Evolutionary conservation across 2,329 filamentous ascomycete species (phyloP), one percentile per base, ranked within the genome.

Genomic region (Chrysoporthe austroafricana): DNA sequence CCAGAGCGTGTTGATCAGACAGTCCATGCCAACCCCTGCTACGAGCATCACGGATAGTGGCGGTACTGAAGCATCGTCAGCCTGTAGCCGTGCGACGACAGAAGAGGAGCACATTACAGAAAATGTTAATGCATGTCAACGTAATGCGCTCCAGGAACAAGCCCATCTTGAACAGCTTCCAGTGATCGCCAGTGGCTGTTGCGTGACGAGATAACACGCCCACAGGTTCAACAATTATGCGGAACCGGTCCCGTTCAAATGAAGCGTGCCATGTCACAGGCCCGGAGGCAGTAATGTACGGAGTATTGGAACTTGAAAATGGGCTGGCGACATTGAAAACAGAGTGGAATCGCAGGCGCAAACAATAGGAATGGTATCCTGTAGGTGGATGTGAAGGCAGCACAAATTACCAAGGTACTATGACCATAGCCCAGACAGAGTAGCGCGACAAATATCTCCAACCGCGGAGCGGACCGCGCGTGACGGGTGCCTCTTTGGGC

Each of bases 1-100:
- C 50, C 59, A 78, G 50, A 77, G 71, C 71, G 73, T 76, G 70
- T 87, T 88, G 16, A 82, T 81, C 21, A 86, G 79, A 2, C 86
- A 83, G 0, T 86, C 81, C 54, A 89, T 77, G 32, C 83, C 83
- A 80, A 89, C 88, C 26, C 86, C 87, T 2, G 82, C 67, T 32
- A 69, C 67, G 54, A 69, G 52, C 67, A 69, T 69, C 26, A 69
- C 67, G 18, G 63, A 63, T 13, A 69, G 54, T 16, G 67, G 67
- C 16, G 67, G 67, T 43, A 69, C 67, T 69, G 34, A 32, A 52
- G 18, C 32, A 18, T 18, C 8, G 44, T 68, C 9, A 66, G 63
- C 18, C 42, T 14, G 2, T 21, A 16, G 21, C 26, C 4, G 13
- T 32, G 50, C 32, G 4, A 13, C 48, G n/a, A n/a, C 7, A n/a